A percentile compares a stretch with the other conserved stretches of the same genome.
phyloP scores from a whole-genome alignment of 768 basidiomycete species.

The Boletellus emodensis region DNA sequence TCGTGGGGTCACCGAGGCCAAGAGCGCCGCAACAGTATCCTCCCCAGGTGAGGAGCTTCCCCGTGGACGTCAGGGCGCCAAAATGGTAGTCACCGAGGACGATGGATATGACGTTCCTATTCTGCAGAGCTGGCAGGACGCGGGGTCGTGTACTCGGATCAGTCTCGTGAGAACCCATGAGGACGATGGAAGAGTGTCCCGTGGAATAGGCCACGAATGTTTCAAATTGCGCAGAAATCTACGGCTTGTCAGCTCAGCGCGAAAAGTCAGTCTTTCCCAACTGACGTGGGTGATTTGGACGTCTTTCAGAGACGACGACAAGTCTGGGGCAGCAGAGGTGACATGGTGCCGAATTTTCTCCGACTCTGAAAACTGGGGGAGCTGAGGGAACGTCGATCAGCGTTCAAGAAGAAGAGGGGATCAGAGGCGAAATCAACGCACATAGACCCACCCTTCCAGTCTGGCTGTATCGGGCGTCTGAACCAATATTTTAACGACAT shows the following conservation, averaged over 20 bases:
- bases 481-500: conserved; percentile 64
- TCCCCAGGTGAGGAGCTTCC: conserved; percentile 82
- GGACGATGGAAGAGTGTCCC: conserved; percentile 63
- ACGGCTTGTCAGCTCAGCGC: conserved; percentile 6
- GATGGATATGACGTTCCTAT: conserved; percentile 77
- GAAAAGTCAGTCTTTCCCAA: conserved; percentile 1
- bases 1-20: conserved; percentile 74
- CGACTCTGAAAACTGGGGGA: conserved; percentile 70
- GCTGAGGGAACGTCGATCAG: conserved; percentile 37
- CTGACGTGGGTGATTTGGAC: conserved; percentile 78
- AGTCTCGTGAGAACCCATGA: conserved; percentile 60
- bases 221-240: conserved; percentile 83
- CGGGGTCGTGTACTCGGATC: conserved; percentile 44
- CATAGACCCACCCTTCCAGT: conserved; percentile 66
- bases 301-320: conserved; percentile 39
- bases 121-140: conserved; percentile 70
- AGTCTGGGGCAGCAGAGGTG: conserved; percentile 37
- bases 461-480: conserved; percentile 36
- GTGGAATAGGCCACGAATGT: conserved; percentile 83
- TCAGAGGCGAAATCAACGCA: conserved; percentile 33
- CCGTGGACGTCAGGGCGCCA: conserved; percentile 75
- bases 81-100: conserved; percentile 92
- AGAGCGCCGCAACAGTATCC: conserved; percentile 72
- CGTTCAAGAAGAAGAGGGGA: neutral
- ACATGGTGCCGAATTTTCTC: conserved; percentile 44